Base-by-base conservation (phyloP, 345 rosid genomes). In the Erucastrum elatum region DNA sequence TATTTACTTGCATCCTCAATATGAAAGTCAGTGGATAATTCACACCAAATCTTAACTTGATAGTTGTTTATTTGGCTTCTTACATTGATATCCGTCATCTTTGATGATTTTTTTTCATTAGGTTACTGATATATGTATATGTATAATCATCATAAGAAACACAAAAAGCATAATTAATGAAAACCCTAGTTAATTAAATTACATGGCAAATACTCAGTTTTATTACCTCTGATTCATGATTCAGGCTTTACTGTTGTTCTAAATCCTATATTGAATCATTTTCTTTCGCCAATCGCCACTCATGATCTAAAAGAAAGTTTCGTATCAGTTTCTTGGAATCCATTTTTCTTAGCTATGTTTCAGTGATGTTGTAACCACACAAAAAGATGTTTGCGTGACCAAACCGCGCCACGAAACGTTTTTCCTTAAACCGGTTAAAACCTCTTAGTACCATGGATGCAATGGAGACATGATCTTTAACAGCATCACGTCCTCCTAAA, bases 231-330 rank as follows among this genome's bases (percentile, higher is more conserved):
- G 25, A 15, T 53, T 53, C 59, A 15, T 62, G 12, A 35, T 75
- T 66, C 21, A 75, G 13, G 11, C 2, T 58, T 49, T 72, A 16
- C 55, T 46, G 16, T 46, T 72, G 74, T 60, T 73, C 3, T n/a
- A 31, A 21, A 78, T 72, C 73, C 61, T 51, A 46, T 60, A 67
- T 72, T 12, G 30, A 66, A 67, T 88, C 69, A 93, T 81, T 84
- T 85, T 90, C 82, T 87, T 93, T 81, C 88, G 80, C 94, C 96
- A 91, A 68, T 86, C 80, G 80, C 97, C 96, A 91, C 70, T 86
- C 80, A 8, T 77, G 86, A 66, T 26, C 11, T 37, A 3, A 12
- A 31, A 12, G 6, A 70, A 25, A 35, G 8, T 8, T 25, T 55
- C 17, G 51, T 53, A 33, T 53, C 4, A 29, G 13, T 17, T 59